Conservation (phyloP, 23 red algal genomes). For the Agarophyton chilense region DNA sequence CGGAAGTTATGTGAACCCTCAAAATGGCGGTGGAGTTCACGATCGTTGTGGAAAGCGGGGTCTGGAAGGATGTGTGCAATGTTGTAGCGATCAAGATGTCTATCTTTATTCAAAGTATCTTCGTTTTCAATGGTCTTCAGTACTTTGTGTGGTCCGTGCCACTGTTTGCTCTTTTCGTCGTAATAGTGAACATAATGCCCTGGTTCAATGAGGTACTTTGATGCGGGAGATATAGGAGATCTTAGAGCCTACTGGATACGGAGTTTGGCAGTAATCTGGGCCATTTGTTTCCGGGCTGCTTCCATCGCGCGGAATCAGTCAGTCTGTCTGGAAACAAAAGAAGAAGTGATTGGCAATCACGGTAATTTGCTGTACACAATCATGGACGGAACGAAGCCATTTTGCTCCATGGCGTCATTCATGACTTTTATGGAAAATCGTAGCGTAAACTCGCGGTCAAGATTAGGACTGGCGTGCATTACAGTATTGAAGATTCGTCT, state of each 20-base stretch:
- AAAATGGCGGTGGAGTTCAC: background rate
- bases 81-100: background rate
- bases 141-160: background rate
- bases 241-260: no score
- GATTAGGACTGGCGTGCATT: background rate
- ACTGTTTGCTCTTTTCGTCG: no score
- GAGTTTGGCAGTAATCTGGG: no score
- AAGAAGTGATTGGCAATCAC: background rate
- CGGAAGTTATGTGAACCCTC: background rate
- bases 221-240: no score
- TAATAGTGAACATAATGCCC: no score
- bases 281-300: slow-evolving; percentile 8
- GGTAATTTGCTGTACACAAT: slow-evolving; percentile 30
- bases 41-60: no score
- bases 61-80: no score
- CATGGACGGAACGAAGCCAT: slow-evolving; percentile 47
- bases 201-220: no score
- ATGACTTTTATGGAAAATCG: slow-evolving; percentile 17
- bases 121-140: background rate
- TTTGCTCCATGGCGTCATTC: slow-evolving; percentile 41
- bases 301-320: slow-evolving; percentile 18
- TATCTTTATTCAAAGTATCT: background rate
- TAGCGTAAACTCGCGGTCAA: background rate
- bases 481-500: slow-evolving; percentile 2
- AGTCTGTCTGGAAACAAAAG: background rate